Percentiles rank a stretch among this genome's conserved stretches.
Evolutionary conservation across 805 yeast genomes (phyloP).

Genomic region (Candida glaebosa): DNA sequence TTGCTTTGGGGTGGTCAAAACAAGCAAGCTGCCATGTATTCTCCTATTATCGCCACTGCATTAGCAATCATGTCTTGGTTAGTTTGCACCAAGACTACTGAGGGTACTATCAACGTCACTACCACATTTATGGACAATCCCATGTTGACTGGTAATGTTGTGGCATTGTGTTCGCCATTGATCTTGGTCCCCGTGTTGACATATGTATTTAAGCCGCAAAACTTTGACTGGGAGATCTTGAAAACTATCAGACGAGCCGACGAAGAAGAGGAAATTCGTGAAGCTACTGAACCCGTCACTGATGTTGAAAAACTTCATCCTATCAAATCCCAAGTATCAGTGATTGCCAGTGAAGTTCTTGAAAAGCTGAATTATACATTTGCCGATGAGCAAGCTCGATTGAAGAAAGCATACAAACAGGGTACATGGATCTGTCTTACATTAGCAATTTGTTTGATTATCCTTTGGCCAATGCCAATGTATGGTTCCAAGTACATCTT

Average conservation of each 20-base stretch:
- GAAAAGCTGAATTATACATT: slow-evolving; percentile 14
- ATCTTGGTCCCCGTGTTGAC: slow-evolving; percentile 67
- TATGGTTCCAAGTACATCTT: slow-evolving; percentile 77
- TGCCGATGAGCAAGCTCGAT: slow-evolving; percentile 49
- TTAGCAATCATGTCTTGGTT: slow-evolving; percentile 65
- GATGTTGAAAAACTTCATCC: slow-evolving; percentile 29
- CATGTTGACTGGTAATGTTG: slow-evolving; percentile 86
- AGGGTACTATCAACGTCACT: slow-evolving; percentile 29
- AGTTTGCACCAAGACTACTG: slow-evolving; percentile 30
- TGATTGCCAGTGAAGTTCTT: slow-evolving; percentile 38
- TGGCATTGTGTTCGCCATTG: slow-evolving; percentile 72
- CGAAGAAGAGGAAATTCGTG: slow-evolving; percentile 61
- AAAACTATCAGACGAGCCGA: slow-evolving; percentile 63
- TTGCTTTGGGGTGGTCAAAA: slow-evolving; percentile 65
- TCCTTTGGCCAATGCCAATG: slow-evolving; percentile 95
- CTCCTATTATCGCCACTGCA: slow-evolving; percentile 78
- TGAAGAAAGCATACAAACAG: slow-evolving; percentile 54
- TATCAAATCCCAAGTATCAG: slow-evolving; percentile 35
- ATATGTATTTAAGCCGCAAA: slow-evolving; percentile 58
- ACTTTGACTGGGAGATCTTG: slow-evolving; percentile 69
- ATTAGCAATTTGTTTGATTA: slow-evolving; percentile 59
- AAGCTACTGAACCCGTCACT: slow-evolving; percentile 25
- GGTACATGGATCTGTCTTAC: slow-evolving; percentile 61
- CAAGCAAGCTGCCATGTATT: slow-evolving; percentile 59
- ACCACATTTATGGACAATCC: slow-evolving; percentile 81